Evolutionary conservation across 73 alveolate species (phyloP).

Genomic region (Durusdinium trenchii): DNA sequence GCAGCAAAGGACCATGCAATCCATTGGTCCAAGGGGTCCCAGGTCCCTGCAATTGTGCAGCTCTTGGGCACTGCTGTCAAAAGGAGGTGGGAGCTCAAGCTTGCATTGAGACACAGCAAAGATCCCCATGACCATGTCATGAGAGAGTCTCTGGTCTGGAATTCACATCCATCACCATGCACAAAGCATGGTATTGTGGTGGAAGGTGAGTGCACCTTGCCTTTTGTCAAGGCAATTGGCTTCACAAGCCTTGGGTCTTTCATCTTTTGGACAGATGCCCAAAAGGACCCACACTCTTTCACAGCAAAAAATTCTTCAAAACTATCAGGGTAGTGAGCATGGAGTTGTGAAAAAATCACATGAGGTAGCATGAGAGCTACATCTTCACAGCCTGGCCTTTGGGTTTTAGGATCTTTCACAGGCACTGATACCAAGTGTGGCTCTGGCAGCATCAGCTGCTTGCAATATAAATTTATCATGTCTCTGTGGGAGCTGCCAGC

Average conservation of each 20-base stretch:
- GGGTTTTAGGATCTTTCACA: conserved; percentile 14
- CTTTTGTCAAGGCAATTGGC: conserved; percentile 12
- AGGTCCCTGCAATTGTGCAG: not conserved
- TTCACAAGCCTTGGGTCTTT: conserved; percentile 19
- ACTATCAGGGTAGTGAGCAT: not conserved
- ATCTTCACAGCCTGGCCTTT: not conserved
- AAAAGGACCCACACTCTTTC: not conserved
- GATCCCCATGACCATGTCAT: conserved; percentile 46
- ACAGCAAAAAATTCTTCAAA: not conserved
- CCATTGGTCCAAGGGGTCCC: conserved; percentile 7
- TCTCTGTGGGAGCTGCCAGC: not conserved
- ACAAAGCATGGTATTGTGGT: not conserved
- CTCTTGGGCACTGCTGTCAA: conserved; percentile 20
- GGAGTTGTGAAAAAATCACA: not conserved
- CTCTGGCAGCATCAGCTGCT: not conserved
- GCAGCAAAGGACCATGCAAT: not conserved
- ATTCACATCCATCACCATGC: conserved; percentile 46
- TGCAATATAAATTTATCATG: not conserved
- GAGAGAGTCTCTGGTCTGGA: not conserved
- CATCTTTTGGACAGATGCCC: not conserved
- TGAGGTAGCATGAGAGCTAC: not conserved
- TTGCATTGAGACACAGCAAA: not conserved
- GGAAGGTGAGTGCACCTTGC: not conserved
- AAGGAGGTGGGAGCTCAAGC: not conserved
- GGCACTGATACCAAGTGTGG: not conserved